Percentiles rank a stretch among this genome's conserved stretches.
These are phyloP conservation scores for Phytophthora pluvialis DNA, from an alignment of 352 stramenopile species.

Conservation along the genomic window DNA sequence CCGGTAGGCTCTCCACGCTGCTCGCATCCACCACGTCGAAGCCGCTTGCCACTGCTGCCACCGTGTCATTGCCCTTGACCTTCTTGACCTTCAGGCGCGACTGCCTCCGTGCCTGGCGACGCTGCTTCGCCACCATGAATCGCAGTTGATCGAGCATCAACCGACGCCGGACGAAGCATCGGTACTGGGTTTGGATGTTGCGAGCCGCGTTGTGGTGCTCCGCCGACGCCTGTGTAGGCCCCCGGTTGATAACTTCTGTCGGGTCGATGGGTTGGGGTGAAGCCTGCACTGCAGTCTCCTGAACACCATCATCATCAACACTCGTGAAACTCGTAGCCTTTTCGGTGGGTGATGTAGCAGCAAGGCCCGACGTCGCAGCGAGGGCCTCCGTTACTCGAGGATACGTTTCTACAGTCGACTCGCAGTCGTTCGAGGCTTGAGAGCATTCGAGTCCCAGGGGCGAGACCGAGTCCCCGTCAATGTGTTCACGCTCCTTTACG, in stretches of 20 bases:
- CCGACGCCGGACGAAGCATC: constrained; percentile 37
- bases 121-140: constrained; percentile 46
- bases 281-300: background rate
- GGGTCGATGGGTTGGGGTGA: background rate
- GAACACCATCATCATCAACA: constrained; percentile 1
- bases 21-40: background rate
- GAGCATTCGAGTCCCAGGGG: background rate
- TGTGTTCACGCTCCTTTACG: constrained; percentile 12
- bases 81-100: constrained; percentile 21
- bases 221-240: background rate
- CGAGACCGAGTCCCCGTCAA: constrained; percentile 15
- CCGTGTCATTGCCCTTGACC: background rate
- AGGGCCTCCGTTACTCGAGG: background rate
- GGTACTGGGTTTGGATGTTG: constrained; percentile 52
- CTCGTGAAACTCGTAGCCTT: constrained; percentile 14
- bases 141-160: constrained; percentile 46
- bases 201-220: constrained; percentile 1
- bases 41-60: background rate
- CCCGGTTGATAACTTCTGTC: constrained; percentile 3
- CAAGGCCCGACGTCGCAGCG: background rate
- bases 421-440: constrained; percentile 13
- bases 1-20: background rate
- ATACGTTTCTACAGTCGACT: constrained; percentile 16
- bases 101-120: constrained; percentile 38
- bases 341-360: constrained; percentile 6